A percentile compares a stretch with the other conserved stretches of the same genome.
Conservation (phyloP, 2,329 filamentous ascomycete genomes). For the Beauveria sp. region DNA sequence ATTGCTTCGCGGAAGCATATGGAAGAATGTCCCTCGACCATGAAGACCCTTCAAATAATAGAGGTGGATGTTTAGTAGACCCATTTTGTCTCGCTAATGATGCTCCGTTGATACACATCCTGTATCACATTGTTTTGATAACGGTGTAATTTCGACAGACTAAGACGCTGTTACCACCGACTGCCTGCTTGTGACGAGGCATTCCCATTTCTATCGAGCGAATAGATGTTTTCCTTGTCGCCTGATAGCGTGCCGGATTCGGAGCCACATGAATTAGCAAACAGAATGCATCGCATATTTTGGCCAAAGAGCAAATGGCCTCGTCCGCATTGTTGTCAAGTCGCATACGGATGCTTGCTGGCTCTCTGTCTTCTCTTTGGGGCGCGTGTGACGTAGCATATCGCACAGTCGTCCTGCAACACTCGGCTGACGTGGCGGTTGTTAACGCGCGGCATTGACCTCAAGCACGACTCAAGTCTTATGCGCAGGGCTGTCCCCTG, state of each 20-base stretch:
- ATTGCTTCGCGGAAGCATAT: not conserved
- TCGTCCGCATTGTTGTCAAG: not conserved
- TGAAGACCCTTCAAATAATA: not conserved
- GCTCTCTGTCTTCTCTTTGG: not conserved
- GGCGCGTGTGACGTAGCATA: not conserved
- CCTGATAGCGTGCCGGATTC: not conserved
- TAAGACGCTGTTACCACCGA: not conserved
- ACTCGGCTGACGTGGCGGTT: not conserved
- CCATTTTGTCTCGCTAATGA: not conserved
- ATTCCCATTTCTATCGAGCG: not conserved
- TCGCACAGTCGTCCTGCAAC: not conserved
- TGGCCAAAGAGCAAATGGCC: not conserved
- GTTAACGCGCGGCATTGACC: not conserved
- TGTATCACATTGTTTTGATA: not conserved
- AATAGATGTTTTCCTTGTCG: not conserved
- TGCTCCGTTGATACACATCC: not conserved
- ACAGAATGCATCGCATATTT: not conserved
- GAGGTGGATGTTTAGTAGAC: not conserved
- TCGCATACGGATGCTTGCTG: not conserved
- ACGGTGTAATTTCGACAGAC: too few species aligned
- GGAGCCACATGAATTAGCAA: not conserved
- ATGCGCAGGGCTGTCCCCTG: slow-evolving; percentile 20
- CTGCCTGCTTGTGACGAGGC: not conserved
- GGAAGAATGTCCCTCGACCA: too few species aligned
- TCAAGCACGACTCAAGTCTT: not conserved